These are phyloP conservation scores for Rhodotorula diobovata DNA, from an alignment of 768 basidiomycete genomes.

Conservation along the genomic window DNA sequence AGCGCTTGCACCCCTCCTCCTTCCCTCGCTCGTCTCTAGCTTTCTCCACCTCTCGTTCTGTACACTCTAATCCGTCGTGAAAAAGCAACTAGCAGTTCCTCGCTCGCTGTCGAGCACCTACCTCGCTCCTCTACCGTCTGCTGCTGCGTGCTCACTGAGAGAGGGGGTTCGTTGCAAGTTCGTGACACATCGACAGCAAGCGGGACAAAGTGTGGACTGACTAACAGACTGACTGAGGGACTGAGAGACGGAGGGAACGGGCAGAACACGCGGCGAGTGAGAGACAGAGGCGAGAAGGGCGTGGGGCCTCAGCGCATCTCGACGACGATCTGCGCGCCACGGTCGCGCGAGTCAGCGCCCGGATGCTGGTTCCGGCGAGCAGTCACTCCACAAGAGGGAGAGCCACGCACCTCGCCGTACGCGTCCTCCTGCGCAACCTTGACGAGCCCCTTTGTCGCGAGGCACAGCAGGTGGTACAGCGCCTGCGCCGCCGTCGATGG, in stretches of 20 bases:
- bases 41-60: too few species aligned
- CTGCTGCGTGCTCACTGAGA: too few species aligned
- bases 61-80: too few species aligned
- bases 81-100: too few species aligned
- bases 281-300: background rate
- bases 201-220: too few species aligned
- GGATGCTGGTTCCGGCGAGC: background rate
- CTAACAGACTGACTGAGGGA: too few species aligned
- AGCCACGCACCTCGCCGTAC: conserved; percentile 19
- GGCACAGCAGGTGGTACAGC: conserved; percentile 21
- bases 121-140: too few species aligned
- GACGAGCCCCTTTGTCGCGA: conserved; percentile 24
- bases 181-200: too few species aligned
- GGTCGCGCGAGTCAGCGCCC: background rate
- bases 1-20: too few species aligned
- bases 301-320: background rate
- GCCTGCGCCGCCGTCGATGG: conserved; percentile 20
- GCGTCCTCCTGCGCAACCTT: conserved; percentile 21
- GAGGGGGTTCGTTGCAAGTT: too few species aligned
- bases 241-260: background rate
- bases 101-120: too few species aligned
- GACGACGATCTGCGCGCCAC: conserved; percentile 9
- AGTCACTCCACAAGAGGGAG: background rate
- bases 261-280: background rate
- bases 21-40: too few species aligned